Base-by-base conservation (phyloP, 371 early-diverging fungal genomes). In the Nematocida minor region DNA sequence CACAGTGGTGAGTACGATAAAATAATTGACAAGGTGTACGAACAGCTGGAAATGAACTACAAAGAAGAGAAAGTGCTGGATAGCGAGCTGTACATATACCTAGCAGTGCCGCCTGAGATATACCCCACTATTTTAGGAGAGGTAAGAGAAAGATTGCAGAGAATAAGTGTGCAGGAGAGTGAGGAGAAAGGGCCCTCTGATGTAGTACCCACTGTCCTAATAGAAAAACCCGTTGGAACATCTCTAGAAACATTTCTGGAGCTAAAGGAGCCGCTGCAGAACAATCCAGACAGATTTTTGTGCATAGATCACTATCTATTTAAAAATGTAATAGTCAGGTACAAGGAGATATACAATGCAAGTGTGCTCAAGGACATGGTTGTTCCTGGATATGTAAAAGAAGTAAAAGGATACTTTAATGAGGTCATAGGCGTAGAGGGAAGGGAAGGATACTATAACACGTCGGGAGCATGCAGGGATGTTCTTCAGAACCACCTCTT, bases 201-300 rank as follows among this genome's bases (percentile, higher is more conserved):
- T 11, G 7, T 7, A n/a, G 9, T 49, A 4, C 79, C 41, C 9
- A 57, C 90, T 11, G 70, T 96, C 46, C 89, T 94, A 49, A 88
- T 96, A n/a, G 99, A 99, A 82, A 99, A 99, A 84, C 99, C 99
- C 0, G 95, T 95, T 88, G 99, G 99, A 18, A 90, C 89, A 81
- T 94, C 93, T 80, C 87, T 89, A 2, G 91, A 91, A 14, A 89
- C 89, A 22, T 92, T 91, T 55, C 86, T 88, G 60, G 85, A 54
- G 22, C 46, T 85, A 9, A 69, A 74, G 41, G 27, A 53, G 44
- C 36, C 22, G 14, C 55, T 66, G 34, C 2, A 3, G 7, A 29
- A 27, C 57, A 38, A 70, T 22, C 51, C 66, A 14, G 25, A 34
- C 22, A 60, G 60, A 32, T 34, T 81, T 11, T 51, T 54, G 31